Evolutionary conservation across 176 grass and related monocot species (phyloP), one percentile per base, ranked within the genome.

Genomic region (Zoysia japonica): DNA sequence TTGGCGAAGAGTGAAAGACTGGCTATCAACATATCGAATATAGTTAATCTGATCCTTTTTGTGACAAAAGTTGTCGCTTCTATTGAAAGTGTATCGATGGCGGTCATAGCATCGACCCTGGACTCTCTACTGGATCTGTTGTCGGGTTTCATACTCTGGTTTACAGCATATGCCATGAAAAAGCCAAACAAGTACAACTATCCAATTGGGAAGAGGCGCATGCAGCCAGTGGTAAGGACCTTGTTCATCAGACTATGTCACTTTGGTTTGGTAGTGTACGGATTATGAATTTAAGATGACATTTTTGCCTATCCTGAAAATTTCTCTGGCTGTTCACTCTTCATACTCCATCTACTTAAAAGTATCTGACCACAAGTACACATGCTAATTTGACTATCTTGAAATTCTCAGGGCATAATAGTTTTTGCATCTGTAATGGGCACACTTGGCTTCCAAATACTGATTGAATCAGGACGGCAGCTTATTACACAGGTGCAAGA

Each of bases 371-470:
- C 28, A 28, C 28, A 28, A n/a, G 3, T n/a, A 17, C n/a, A 42
- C 41, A 4, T 41, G 9, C 17, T 63, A 38, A 71, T 37, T 16
- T 68, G 37, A 87, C 63, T 40, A 42, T 28, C 13, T 45, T 73
- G 51, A 5, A 67, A 5, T 44, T 48, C 67, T 53, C 79, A 97
- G 94, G 94, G 94, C 12, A 97, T 97, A 13, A 80, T 97, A 69
- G 91, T 97, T 52, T 97, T 97, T 12, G 95, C 95, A 76, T 97
- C 95, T 2, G 77, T 97, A 2, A 97, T 97, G 91, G 95, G 89
- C 2, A 94, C 91, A 42, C 87, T 97, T 59, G 95, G 95, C 9
- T 83, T 97, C 41, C 95, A 94, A 80, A 74, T 97, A n/a, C 83
- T 97, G 37, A 77, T 94, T 1, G 94, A 97, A 81, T 97, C 94